A percentile compares a stretch with the other conserved stretches of the same genome.
phyloP scores from a whole-genome alignment of 441 rosid species.

The Biscutella laevigata region DNA sequence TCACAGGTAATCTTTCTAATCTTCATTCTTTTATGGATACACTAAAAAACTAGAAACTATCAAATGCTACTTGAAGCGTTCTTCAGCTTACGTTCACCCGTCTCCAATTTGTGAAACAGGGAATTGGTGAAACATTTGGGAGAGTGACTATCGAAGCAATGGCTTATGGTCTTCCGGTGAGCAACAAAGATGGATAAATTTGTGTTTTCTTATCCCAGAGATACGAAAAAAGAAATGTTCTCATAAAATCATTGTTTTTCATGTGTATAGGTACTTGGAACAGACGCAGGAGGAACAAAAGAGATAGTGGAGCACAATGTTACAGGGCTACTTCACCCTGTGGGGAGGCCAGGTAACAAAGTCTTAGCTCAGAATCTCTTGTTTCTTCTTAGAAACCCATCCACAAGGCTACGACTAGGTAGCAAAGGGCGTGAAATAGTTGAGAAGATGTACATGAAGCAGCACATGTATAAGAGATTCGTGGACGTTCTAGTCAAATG shows the following conservation, averaged over 20 bases:
- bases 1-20: conserved; percentile 55
- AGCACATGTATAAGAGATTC: conserved; percentile 75
- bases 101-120: conserved; percentile 36
- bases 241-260: neutral
- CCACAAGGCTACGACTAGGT: conserved; percentile 56
- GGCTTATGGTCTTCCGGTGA: conserved; percentile 95
- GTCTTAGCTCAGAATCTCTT: conserved; percentile 53
- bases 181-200: conserved; percentile 18
- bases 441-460: conserved; percentile 60
- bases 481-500: conserved; percentile 67
- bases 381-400: conserved; percentile 49
- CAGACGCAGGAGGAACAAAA: conserved; percentile 89
- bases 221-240: neutral
- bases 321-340: conserved; percentile 80
- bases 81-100: neutral
- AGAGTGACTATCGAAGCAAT: conserved; percentile 96
- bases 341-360: conserved; percentile 51
- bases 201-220: neutral
- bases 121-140: conserved; percentile 91
- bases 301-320: conserved; percentile 77
- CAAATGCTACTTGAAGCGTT: neutral
- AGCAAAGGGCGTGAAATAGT: conserved; percentile 59
- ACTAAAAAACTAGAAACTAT: neutral
- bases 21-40: neutral
- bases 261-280: conserved; percentile 43